These are phyloP conservation scores for Brassica carinata DNA, from an alignment of 345 rosid species.

Conservation along the genomic window DNA sequence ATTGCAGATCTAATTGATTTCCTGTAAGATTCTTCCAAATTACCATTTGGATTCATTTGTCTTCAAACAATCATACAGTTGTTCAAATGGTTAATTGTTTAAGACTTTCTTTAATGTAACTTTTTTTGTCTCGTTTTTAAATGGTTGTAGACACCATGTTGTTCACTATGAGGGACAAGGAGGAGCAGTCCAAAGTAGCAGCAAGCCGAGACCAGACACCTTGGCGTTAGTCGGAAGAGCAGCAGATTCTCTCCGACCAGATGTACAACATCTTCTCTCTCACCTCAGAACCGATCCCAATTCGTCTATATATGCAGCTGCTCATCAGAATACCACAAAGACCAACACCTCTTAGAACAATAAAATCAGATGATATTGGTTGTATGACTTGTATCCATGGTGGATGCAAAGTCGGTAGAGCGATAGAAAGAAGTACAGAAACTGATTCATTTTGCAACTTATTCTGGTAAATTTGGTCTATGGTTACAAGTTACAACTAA, in stretches of 20 bases:
- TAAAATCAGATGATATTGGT: neutral
- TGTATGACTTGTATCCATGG: neutral
- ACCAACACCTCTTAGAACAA: conserved; percentile 28
- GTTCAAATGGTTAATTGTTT: neutral
- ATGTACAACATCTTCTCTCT: conserved; percentile 81
- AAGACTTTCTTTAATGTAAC: neutral
- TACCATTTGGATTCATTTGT: neutral
- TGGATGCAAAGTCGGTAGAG: conserved; percentile 23
- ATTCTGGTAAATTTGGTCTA: neutral
- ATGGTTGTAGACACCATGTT: conserved; percentile 68
- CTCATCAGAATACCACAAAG: conserved; percentile 69
- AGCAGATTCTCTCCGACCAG: conserved; percentile 75
- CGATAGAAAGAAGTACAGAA: neutral
- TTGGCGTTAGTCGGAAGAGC: conserved; percentile 67
- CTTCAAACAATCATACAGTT: neutral
- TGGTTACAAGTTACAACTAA: neutral
- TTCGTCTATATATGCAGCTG: conserved; percentile 82
- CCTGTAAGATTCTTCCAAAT: conserved; percentile 54
- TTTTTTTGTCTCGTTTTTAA: neutral
- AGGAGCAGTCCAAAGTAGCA: conserved; percentile 85
- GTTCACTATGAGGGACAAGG: conserved; percentile 96
- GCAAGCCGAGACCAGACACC: conserved; percentile 83
- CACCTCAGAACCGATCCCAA: conserved; percentile 75
- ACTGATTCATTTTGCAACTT: neutral
- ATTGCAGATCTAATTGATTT: conserved; percentile 83